Percentiles rank a stretch among this genome's conserved stretches.
phyloP scores from a whole-genome alignment of 441 rosid genomes.

The Lepidium campestre region DNA sequence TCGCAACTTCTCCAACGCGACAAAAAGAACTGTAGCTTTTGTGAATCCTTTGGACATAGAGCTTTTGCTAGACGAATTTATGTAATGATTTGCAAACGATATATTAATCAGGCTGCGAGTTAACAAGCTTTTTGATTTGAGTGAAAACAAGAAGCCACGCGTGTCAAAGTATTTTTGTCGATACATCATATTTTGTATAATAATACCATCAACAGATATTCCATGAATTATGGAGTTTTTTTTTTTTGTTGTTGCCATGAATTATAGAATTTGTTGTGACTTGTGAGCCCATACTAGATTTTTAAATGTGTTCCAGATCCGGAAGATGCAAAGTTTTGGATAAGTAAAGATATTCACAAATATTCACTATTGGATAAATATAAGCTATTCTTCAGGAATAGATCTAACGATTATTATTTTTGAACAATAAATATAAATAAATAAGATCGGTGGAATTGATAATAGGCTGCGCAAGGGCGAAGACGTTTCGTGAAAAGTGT shows the following conservation, averaged over 20 bases:
- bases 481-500: slow-evolving; percentile 7
- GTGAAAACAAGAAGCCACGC: not conserved
- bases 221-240: too few species aligned
- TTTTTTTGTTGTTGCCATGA: too few species aligned
- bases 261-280: too few species aligned
- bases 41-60: not conserved
- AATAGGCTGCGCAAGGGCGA: not conserved
- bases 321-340: not conserved
- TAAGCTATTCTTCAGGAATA: slow-evolving; percentile 7
- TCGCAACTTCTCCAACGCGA: too few species aligned
- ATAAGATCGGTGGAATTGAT: slow-evolving; percentile 12
- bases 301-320: not conserved
- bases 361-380: not conserved
- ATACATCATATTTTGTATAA: too few species aligned
- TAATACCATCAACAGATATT: too few species aligned
- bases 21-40: not conserved
- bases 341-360: slow-evolving; percentile 6
- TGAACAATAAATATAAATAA: not conserved
- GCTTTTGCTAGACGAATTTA: not conserved
- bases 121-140: not conserved
- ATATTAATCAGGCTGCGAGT: not conserved
- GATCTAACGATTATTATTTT: not conserved
- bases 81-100: not conserved
- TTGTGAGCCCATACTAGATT: too few species aligned
- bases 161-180: too few species aligned